phyloP scores from a whole-genome alignment of 768 basidiomycete species.

The Suillus luteus region DNA sequence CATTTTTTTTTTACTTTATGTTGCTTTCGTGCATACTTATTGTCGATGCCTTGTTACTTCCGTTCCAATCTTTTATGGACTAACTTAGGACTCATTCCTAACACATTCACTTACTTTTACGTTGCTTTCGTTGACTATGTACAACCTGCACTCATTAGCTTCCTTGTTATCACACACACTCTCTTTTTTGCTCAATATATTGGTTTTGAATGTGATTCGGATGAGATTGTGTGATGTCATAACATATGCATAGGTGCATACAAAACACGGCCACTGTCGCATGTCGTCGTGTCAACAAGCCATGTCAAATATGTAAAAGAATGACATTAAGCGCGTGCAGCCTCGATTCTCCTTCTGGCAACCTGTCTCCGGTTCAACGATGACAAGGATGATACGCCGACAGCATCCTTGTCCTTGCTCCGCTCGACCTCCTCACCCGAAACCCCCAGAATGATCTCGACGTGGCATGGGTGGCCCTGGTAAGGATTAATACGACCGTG shows the following conservation, averaged over 20 bases:
- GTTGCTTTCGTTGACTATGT: neutral
- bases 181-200: neutral
- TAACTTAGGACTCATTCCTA: neutral
- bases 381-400: conserved; percentile 49
- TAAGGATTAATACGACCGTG: conserved; percentile 99
- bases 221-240: conserved; percentile 21
- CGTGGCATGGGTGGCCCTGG: conserved; percentile 96
- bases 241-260: conserved; percentile 35
- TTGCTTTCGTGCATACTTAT: neutral
- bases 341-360: conserved; percentile 86
- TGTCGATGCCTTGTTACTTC: neutral
- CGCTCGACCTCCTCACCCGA: conserved; percentile 86
- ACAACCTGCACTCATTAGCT: neutral
- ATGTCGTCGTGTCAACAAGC: conserved; percentile 20
- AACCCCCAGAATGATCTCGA: conserved; percentile 89
- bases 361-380: conserved; percentile 86
- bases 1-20: too few species aligned
- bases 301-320: conserved; percentile 19
- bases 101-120: too few species aligned
- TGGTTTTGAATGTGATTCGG: neutral
- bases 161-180: neutral
- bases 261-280: conserved; percentile 24
- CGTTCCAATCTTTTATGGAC: neutral
- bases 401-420: conserved; percentile 76
- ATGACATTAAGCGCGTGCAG: conserved; percentile 58